Evolutionary conservation across 2,329 filamentous ascomycete species (phyloP).

Genomic region (Pleomassaria siparia): DNA sequence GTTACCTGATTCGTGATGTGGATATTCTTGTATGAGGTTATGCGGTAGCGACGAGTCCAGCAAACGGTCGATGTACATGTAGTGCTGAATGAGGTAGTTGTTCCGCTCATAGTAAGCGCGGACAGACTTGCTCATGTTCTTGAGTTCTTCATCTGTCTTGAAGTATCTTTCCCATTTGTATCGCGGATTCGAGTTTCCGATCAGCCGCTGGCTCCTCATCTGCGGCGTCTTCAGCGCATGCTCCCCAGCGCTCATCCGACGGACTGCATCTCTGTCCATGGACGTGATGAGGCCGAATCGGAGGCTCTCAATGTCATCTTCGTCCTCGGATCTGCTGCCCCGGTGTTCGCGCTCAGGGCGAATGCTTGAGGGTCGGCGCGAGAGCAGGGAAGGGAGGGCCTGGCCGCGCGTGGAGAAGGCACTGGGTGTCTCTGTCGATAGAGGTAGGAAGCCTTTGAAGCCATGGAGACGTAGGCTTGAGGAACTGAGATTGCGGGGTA

Average conservation of each 20-base stretch:
- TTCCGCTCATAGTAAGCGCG: conserved; percentile 86
- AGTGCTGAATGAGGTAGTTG: conserved; percentile 87
- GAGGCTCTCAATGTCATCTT: conserved; percentile 34
- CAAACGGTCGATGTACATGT: conserved; percentile 88
- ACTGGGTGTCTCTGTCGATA: conserved; percentile 39
- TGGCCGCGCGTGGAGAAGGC: conserved; percentile 49
- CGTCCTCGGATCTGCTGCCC: conserved; percentile 32
- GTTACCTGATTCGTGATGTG: conserved; percentile 59
- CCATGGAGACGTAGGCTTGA: conserved; percentile 30
- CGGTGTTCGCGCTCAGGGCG: conserved; percentile 34
- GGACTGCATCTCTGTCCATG: conserved; percentile 35
- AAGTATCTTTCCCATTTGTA: conserved; percentile 87
- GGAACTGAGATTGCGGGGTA: conserved; percentile 9
- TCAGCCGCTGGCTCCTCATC: conserved; percentile 81
- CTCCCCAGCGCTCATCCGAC: conserved; percentile 47
- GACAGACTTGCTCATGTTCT: conserved; percentile 69
- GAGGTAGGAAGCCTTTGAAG: conserved; percentile 46
- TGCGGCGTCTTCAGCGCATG: conserved; percentile 58
- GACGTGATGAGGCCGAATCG: conserved; percentile 29
- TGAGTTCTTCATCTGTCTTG: conserved; percentile 75
- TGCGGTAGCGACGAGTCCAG: conserved; percentile 92
- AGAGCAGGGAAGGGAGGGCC: conserved; percentile 41
- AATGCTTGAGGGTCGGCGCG: conserved; percentile 34
- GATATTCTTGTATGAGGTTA: conserved; percentile 87
- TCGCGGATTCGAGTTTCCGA: conserved; percentile 82